Evolutionary conservation across 176 grass and related monocot genomes (phyloP), one percentile per base, ranked within the genome.

Genomic region (Oryza coarctata): DNA sequence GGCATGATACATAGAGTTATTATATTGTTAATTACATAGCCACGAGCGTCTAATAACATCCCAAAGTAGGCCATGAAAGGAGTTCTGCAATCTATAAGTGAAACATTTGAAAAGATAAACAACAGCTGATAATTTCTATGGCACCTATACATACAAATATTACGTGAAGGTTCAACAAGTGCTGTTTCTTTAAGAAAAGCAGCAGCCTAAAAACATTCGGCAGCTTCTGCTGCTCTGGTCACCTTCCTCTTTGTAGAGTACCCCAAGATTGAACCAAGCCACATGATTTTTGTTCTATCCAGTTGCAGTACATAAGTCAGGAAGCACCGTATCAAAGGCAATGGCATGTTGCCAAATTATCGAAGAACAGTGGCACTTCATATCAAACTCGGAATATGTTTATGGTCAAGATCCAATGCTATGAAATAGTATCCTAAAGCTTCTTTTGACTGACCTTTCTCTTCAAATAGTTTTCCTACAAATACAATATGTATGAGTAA

Each of bases 221-320:
- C 86, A 84, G 95, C 90, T 65, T 95, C 92, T 61, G 74, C 22
- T 36, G 38, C 88, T 63, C 68, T 76, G 82, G 67, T 55, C 67
- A 81, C 90, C 86, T 89, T 93, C 92, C 39, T 80, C 84, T 90
- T 95, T 78, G 82, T 95, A 87, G 71, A 98, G 76, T 30, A 95
- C n/a, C 31, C 92, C 95, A 86, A 98, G 88, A 84, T 95, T 87
- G 77, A 98, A 98, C 95, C 95, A 98, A 38, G 95, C 90, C 63
- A 90, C 65, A 63, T 98, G 79, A 58, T n/a, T n/a, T 95, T 91
- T 82, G 90, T 95, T 78, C 80, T 89, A 86, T 98, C 92, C 72
- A 95, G 82, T 63, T 86, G 86, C 91, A 98, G 80, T 57, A 92
- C 90, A 79, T 95, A 88, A 65, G 87, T 95, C 36, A 98, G 76